phyloP scores from a whole-genome alignment of 805 yeast species.

The Blastobotrys muscicola region DNA sequence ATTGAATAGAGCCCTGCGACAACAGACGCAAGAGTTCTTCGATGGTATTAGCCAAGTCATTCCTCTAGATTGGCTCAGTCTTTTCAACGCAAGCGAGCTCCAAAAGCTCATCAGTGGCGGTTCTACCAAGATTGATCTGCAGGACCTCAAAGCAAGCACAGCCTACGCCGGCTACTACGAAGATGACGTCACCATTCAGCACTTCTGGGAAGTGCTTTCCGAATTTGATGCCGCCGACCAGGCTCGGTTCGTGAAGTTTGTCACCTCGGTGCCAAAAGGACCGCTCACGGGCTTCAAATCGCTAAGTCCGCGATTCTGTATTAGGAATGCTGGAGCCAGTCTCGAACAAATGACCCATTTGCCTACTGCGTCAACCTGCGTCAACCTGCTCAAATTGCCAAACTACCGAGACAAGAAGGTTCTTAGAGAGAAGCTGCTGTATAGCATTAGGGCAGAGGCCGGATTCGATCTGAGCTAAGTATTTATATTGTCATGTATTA shows the following conservation, averaged over 20 bases:
- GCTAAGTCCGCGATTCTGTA: constrained; percentile 70
- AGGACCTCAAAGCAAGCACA: constrained; percentile 55
- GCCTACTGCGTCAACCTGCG: constrained; percentile 93
- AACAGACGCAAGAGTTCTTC: constrained; percentile 54
- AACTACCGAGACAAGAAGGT: constrained; percentile 56
- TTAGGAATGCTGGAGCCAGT: constrained; percentile 49
- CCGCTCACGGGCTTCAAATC: constrained; percentile 81
- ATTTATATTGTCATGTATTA: not conserved
- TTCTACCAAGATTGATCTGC: constrained; percentile 54
- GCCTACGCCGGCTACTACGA: constrained; percentile 43
- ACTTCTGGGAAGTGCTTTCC: constrained; percentile 67
- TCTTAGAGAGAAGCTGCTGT: constrained; percentile 55
- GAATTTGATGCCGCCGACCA: constrained; percentile 60
- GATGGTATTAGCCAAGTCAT: constrained; percentile 64
- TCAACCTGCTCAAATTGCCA: constrained; percentile 77
- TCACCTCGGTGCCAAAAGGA: constrained; percentile 84
- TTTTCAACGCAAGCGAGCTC: constrained; percentile 78
- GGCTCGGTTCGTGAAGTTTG: constrained; percentile 67
- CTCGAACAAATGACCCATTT: constrained; percentile 39
- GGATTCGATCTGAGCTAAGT: constrained; percentile 70
- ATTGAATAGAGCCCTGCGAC: constrained; percentile 50
- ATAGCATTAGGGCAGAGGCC: constrained; percentile 73
- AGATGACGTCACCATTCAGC: constrained; percentile 46
- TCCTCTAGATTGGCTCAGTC: constrained; percentile 62
- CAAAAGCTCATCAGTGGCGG: constrained; percentile 83